phyloP scores from a whole-genome alignment of 495 filamentous ascomycete species.

The Trichoderma gamsii region DNA sequence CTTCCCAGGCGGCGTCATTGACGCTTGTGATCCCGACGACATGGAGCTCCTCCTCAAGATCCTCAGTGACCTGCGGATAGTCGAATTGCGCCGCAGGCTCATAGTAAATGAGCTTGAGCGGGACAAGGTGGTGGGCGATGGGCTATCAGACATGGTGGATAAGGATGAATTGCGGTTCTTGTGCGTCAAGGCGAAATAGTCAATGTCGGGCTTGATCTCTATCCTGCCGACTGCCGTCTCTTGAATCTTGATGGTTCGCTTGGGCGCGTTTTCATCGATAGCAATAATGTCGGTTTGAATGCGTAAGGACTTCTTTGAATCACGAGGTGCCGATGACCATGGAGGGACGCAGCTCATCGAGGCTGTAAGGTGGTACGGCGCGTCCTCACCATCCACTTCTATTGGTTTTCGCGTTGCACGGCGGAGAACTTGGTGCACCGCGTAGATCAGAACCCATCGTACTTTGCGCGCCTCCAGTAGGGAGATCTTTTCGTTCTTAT shows the following conservation, averaged over 20 bases:
- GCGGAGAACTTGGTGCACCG: conserved; percentile 57
- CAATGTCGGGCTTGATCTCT: conserved; percentile 39
- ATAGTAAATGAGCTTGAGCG: conserved; percentile 11
- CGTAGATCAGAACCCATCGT: conserved; percentile 68
- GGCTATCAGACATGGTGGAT: neutral
- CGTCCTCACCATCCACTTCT: conserved; percentile 31
- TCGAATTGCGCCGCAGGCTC: conserved; percentile 25
- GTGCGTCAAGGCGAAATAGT: conserved; percentile 33
- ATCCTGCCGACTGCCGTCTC: conserved; percentile 16
- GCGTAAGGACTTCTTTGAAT: conserved; percentile 18
- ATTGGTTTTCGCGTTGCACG: conserved; percentile 37
- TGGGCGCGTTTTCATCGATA: conserved; percentile 2
- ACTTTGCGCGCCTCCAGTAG: conserved; percentile 55
- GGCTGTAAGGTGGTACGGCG: conserved; percentile 40
- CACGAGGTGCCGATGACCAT: conserved; percentile 30
- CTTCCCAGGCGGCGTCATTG: conserved; percentile 13
- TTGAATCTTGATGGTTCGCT: neutral
- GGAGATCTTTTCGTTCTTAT: conserved; percentile 36
- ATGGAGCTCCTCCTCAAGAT: conserved; percentile 22
- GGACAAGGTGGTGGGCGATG: conserved; percentile 10
- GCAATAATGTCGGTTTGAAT: conserved; percentile 23
- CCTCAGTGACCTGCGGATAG: conserved; percentile 28
- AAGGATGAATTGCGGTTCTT: conserved; percentile 15
- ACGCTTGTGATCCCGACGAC: conserved; percentile 15
- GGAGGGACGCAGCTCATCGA: conserved; percentile 35